Evolutionary conservation across 106 monocot genomes (phyloP), one percentile per base, ranked within the genome.

Genomic region (Gastrodia elata): DNA sequence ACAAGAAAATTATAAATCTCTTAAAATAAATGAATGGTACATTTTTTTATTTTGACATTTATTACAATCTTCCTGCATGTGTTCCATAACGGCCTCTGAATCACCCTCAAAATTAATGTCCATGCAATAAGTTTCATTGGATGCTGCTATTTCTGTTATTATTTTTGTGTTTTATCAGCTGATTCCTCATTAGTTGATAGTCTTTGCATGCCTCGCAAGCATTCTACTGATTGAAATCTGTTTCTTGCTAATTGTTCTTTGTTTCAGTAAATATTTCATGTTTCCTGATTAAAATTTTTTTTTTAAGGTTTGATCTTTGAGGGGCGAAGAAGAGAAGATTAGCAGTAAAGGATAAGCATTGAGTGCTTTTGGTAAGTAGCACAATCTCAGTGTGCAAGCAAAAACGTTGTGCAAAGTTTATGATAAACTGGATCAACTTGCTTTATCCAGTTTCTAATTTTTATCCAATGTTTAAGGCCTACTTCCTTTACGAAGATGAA

Each of bases 401-500:
- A 30, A 30, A 15, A 15, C 15, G 30, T n/a, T 14, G 32, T n/a
- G 14, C 30, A 61, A 61, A 30, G 61, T 6, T 61, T 61, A 32
- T n/a, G n/a, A n/a, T n/a, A n/a, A n/a, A n/a, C n/a, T n/a, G n/a
- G n/a, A 30, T 61, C 30, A 38, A 38, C 16, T 38, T 39, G 32
- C 16, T 68, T 68, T 38, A 20, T 39, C 39, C 24, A 38, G 6
- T 26, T 44, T 71, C 44, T 71, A 40, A 28, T 40, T 28, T 15
- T 71, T 28, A 28, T 71, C 41, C 40, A 39, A 38, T 68, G 30
- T 65, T 65, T 39, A 68, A 68, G 68, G 39, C 18, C 20, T n/a
- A 16, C 68, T 39, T 68, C 6, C 22, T 41, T 26, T 26, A 41
- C 30, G n/a, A 72, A 82, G 42, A 93, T 93, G 93, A 93, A 90